A percentile compares a stretch with the other conserved stretches of the same genome.
These are phyloP conservation scores for Cyberlindnera euphorbiae DNA, from an alignment of 805 yeast species.

Conservation along the genomic window DNA sequence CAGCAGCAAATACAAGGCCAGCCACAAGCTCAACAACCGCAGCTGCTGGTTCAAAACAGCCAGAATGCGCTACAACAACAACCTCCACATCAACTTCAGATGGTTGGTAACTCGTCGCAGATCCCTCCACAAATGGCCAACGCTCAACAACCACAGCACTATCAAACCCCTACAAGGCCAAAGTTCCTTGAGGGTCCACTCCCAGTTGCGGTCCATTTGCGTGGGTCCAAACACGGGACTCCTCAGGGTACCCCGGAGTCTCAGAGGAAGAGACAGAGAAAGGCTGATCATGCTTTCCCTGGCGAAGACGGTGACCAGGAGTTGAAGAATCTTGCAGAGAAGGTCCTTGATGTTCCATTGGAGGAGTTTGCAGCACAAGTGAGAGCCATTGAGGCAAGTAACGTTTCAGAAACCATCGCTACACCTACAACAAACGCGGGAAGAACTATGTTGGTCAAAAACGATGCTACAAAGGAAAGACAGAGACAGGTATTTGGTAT, in stretches of 20 bases:
- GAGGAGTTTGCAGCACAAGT: slow-evolving; percentile 40
- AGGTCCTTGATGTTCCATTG: slow-evolving; percentile 30
- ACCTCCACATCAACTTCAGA: slow-evolving; percentile 9
- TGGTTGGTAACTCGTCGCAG: slow-evolving; percentile 1
- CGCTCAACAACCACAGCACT: slow-evolving; percentile 9
- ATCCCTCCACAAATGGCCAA: slow-evolving; percentile 14
- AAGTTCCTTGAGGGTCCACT: slow-evolving; percentile 8
- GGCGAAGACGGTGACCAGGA: slow-evolving; percentile 34
- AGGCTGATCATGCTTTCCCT: slow-evolving; percentile 24
- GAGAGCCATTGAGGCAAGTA: slow-evolving; percentile 36
- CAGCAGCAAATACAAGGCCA: slow-evolving; percentile 7
- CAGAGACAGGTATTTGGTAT: slow-evolving; percentile 77
- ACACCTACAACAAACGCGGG: slow-evolving; percentile 27
- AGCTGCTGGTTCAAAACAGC: slow-evolving; percentile 1
- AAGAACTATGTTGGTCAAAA: slow-evolving; percentile 16
- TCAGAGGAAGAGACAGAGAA: slow-evolving; percentile 24
- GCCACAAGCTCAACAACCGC: slow-evolving; percentile 10
- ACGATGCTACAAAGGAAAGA: slow-evolving; percentile 38
- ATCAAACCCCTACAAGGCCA: slow-evolving; percentile 25
- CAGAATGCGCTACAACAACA: too few relatives aligned
- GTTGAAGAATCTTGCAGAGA: slow-evolving; percentile 32
- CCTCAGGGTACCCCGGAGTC: slow-evolving; percentile 19
- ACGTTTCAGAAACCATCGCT: slow-evolving; percentile 12
- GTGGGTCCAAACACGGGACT: slow-evolving; percentile 7
- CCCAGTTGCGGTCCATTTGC: slow-evolving; percentile 5